phyloP scores from a whole-genome alignment of 805 yeast species.

The Kockiozyma suomiensis region DNA sequence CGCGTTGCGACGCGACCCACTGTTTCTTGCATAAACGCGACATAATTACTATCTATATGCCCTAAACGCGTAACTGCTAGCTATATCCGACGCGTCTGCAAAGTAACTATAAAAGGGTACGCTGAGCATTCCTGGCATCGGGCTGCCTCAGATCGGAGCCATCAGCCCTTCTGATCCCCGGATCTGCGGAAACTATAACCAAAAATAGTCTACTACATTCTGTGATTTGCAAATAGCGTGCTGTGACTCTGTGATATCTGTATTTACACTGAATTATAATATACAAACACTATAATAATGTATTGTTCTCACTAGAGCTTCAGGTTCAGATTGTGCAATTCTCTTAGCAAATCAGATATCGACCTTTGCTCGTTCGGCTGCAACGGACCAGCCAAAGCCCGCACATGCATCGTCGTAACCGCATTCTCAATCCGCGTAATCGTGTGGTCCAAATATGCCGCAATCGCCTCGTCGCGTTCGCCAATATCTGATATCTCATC shows the following conservation, averaged over 20 bases:
- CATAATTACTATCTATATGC: background rate
- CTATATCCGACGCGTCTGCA: background rate
- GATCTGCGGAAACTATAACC: too few species aligned
- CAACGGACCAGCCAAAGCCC: slow-evolving; percentile 22
- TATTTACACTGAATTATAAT: too few species aligned
- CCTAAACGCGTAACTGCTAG: background rate
- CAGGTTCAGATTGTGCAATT: background rate
- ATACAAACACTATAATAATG: background rate
- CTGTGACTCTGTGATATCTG: too few species aligned
- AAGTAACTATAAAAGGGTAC: background rate
- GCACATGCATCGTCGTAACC: slow-evolving; percentile 38
- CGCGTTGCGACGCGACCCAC: slow-evolving; percentile 2
- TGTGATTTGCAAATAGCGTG: too few species aligned
- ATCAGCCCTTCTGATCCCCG: too few species aligned
- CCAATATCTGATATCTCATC: slow-evolving; percentile 19
- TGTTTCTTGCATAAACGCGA: slow-evolving; percentile 2
- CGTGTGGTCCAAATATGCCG: slow-evolving; percentile 40
- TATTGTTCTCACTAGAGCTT: background rate
- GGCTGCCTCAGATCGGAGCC: too few species aligned
- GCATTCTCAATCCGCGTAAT: slow-evolving; percentile 42
- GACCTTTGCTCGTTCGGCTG: slow-evolving; percentile 3
- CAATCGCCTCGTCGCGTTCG: slow-evolving; percentile 22
- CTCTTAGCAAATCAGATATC: slow-evolving; percentile 9
- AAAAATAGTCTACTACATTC: too few species aligned
- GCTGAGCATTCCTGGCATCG: background rate